Base-by-base conservation (phyloP, 2,329 filamentous ascomycete species). In the Pyricularia sp. region DNA sequence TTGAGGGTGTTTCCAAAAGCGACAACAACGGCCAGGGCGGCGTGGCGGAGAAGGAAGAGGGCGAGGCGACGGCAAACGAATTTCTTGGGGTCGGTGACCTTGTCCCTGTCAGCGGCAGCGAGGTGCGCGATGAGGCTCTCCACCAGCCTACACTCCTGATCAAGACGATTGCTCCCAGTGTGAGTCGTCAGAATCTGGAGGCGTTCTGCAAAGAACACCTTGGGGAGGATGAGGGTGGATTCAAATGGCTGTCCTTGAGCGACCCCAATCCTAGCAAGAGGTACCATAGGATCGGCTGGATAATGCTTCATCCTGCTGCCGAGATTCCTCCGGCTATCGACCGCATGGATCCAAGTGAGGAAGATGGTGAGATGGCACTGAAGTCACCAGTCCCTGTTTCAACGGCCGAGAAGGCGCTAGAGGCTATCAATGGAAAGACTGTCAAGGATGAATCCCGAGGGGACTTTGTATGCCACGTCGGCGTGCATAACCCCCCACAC, bases 261-360 rank as follows among this genome's bases (percentile, higher is more conserved):
- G 95, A 99, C 75, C 95, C 95, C 0, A 99, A 99, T 76, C 95
- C 95, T 1, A 91, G 93, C 75, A 99, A 99, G 81, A 91, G 97
- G 72, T 99, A 94, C 76, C 95, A 99, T 77, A 90, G 95, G 26
- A 98, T 99, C 78, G 95, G 95, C 26, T 99, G 96, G 94, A 96
- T 99, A 70, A 95, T 98, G 86, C 85, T 99, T 11, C 91, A 98
- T 75, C 91, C 93, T 20, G 88, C 88, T 17, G 84, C 90, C 0
- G 92, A 96, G 69, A 36, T 59, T 20, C 83, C 85, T 26, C 64
- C 42, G 26, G 80, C 85, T 6, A 82, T 89, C 70, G 92, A 96
- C 73, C 85, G 90, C 71, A 84, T 86, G n/a, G 91, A 95, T 73
- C 86, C 86, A 14, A 88, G 91, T 72, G 90, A 93, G 66, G 81